Conservation (phyloP, 1,139 yeast species). For the Kodamaea sp. region DNA sequence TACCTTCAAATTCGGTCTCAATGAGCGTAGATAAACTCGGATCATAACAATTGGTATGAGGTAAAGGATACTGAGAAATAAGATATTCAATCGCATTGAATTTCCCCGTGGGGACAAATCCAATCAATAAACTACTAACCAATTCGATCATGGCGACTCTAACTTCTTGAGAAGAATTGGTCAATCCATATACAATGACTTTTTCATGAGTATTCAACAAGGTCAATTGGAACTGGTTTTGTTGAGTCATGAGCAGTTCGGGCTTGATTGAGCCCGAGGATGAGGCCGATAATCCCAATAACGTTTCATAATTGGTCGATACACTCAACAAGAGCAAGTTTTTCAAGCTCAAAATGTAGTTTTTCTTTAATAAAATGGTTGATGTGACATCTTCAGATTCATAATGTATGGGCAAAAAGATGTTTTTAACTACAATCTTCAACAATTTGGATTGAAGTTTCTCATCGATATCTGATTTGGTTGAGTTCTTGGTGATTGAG, state of each 20-base stretch:
- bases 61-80: slow-evolving; percentile 28
- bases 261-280: slow-evolving; percentile 40
- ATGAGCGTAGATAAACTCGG: slow-evolving; percentile 16
- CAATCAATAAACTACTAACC: slow-evolving; percentile 33
- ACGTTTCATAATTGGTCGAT: slow-evolving; percentile 37
- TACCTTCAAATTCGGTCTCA: slow-evolving; percentile 20
- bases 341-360: slow-evolving; percentile 32
- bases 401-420: slow-evolving; percentile 10
- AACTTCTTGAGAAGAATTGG: slow-evolving; percentile 33
- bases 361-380: slow-evolving; percentile 29
- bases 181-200: slow-evolving; percentile 26
- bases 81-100: slow-evolving; percentile 37
- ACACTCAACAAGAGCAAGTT: slow-evolving; percentile 33
- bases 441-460: slow-evolving; percentile 36
- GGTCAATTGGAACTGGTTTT: slow-evolving; percentile 34
- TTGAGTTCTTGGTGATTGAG: slow-evolving; percentile 35
- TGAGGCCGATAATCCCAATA: slow-evolving; percentile 33
- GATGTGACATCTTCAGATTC: slow-evolving; percentile 13
- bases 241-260: slow-evolving; percentile 41
- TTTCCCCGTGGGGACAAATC: slow-evolving; percentile 40
- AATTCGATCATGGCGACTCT: slow-evolving; percentile 39
- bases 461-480: slow-evolving; percentile 40
- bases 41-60: slow-evolving; percentile 23
- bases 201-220: slow-evolving; percentile 34
- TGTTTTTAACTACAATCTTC: slow-evolving; percentile 31